A percentile compares a stretch with the other conserved stretches of the same genome.
Conservation (phyloP, 2,329 filamentous ascomycete species). For the Huntiella bhutanensis region DNA sequence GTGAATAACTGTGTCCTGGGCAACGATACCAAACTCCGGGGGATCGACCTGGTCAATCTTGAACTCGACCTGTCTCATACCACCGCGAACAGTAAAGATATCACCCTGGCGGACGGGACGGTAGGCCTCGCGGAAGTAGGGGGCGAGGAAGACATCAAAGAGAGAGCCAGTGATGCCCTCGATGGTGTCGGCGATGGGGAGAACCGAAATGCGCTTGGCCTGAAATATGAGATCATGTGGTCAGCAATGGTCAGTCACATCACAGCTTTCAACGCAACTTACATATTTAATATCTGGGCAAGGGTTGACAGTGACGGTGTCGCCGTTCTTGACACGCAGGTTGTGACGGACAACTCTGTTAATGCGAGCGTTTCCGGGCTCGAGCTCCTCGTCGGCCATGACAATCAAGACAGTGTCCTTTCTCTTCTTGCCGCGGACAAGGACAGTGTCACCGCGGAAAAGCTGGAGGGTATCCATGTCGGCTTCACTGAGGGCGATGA, state of each 20-base stretch:
- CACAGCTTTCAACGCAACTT: conserved; percentile 22
- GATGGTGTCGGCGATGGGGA: conserved; percentile 94
- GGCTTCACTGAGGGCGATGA: conserved; percentile 93
- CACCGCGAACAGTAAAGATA: conserved; percentile 89
- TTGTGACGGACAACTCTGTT: conserved; percentile 98
- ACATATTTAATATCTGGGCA: conserved; percentile 99
- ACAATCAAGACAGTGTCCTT: conserved; percentile 98
- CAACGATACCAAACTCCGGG: conserved; percentile 95
- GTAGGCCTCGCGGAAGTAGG: conserved; percentile 99
- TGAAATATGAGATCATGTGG: conserved; percentile 19
- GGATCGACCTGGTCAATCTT: conserved; percentile 98
- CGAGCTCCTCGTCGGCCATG: conserved; percentile 88
- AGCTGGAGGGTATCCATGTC: conserved; percentile 97
- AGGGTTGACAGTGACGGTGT: conserved; percentile 90
- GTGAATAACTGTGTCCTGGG: conserved; percentile 96
- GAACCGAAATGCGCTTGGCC: conserved; percentile 97
- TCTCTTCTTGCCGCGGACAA: conserved; percentile 98
- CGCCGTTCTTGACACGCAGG: conserved; percentile 92
- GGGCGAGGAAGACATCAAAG: conserved; percentile 97
- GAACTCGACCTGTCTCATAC: conserved; percentile 98
- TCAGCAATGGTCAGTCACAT: not conserved
- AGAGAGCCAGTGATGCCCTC: conserved; percentile 94
- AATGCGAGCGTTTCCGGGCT: conserved; percentile 91
- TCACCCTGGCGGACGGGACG: conserved; percentile 93
- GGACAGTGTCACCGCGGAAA: conserved; percentile 94